These are phyloP conservation scores for Lepidium didymum DNA, from an alignment of 345 rosid species.

Conservation along the genomic window DNA sequence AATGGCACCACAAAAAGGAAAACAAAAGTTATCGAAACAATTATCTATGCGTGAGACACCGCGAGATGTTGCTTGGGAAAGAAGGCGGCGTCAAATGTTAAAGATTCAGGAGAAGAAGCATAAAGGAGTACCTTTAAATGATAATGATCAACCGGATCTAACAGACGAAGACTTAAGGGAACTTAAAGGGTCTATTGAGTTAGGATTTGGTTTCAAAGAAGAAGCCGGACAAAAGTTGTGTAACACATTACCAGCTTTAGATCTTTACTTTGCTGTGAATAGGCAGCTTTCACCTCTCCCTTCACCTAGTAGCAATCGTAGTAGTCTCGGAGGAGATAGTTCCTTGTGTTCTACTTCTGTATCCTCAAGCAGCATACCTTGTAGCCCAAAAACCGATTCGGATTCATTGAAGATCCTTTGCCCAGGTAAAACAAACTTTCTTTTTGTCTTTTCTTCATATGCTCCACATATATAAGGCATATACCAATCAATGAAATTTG, in stretches of 20 bases:
- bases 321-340: slow-evolving; percentile 28
- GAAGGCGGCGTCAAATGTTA: slow-evolving; percentile 62
- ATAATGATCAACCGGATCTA: slow-evolving; percentile 51
- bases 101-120: slow-evolving; percentile 41
- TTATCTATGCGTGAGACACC: slow-evolving; percentile 80
- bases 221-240: slow-evolving; percentile 65
- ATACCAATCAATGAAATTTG: background rate
- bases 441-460: background rate
- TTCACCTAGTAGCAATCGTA: slow-evolving; percentile 49
- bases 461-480: background rate
- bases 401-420: slow-evolving; percentile 71
- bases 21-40: slow-evolving; percentile 58
- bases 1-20: slow-evolving; percentile 32
- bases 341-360: slow-evolving; percentile 27
- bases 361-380: slow-evolving; percentile 36
- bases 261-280: slow-evolving; percentile 87
- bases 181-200: slow-evolving; percentile 89
- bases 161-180: slow-evolving; percentile 87
- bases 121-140: slow-evolving; percentile 22
- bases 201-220: slow-evolving; percentile 91
- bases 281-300: slow-evolving; percentile 71
- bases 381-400: slow-evolving; percentile 58
- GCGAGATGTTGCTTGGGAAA: slow-evolving; percentile 82
- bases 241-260: slow-evolving; percentile 83
- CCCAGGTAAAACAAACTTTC: slow-evolving; percentile 45